Conservation (phyloP, 768 basidiomycete genomes). For the Lepiota brunneoincarnata region DNA sequence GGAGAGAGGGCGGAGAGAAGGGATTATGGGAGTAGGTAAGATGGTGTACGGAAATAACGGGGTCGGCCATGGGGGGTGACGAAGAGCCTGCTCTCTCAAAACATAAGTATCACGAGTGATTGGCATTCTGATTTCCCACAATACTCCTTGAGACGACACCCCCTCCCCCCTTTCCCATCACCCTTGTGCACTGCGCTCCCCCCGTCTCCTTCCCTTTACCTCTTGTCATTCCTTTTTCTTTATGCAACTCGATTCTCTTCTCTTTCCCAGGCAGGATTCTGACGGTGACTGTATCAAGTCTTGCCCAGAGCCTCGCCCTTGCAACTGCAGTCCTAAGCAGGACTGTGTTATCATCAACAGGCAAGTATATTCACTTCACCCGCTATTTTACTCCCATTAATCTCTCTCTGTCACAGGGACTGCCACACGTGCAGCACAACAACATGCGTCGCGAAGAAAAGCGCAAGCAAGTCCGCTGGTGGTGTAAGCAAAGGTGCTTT, state of each 20-base stretch:
- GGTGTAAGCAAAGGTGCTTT: constrained; percentile 68
- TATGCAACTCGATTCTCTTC: constrained; percentile 26
- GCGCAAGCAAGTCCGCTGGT: constrained; percentile 22
- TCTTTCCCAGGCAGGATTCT: constrained; percentile 33
- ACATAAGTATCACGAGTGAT: background rate
- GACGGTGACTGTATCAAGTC: constrained; percentile 36
- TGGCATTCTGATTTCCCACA: constrained; percentile 16
- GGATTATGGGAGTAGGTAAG: constrained; percentile 60
- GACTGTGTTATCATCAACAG: constrained; percentile 59
- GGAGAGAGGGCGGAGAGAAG: constrained; percentile 48
- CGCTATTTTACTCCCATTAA: background rate
- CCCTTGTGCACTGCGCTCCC: constrained; percentile 11
- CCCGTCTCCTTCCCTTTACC: constrained; percentile 3
- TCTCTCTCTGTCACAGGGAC: constrained; percentile 37
- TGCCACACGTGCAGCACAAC: constrained; percentile 55
- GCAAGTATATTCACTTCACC: constrained; percentile 32
- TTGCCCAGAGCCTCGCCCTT: constrained; percentile 50
- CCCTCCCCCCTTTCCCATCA: constrained; percentile 18
- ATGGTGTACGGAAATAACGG: constrained; percentile 41
- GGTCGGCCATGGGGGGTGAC: constrained; percentile 1
- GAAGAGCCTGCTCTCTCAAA: background rate
- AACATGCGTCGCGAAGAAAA: constrained; percentile 42
- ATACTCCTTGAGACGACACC: constrained; percentile 5
- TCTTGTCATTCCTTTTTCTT: constrained; percentile 14
- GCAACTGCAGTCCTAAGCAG: constrained; percentile 53